A percentile compares a stretch with the other conserved stretches of the same genome.
Evolutionary conservation across 2,329 filamentous ascomycete genomes (phyloP).

Genomic region (Trichothecium roseum): DNA sequence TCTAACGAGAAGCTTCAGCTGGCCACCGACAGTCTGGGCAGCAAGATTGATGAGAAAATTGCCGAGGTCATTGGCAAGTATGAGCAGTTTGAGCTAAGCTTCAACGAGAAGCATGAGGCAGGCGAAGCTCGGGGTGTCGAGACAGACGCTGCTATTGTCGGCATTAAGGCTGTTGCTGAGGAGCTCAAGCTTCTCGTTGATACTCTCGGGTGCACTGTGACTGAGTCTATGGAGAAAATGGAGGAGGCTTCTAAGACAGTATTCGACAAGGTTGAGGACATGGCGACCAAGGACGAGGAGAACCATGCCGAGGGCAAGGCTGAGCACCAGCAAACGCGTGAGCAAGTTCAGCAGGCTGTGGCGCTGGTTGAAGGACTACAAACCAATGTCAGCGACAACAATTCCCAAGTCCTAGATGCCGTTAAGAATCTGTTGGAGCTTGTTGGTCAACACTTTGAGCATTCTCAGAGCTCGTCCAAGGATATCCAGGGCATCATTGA

Average conservation of each 20-base stretch:
- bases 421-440: constrained; percentile 78
- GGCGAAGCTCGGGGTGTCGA: constrained; percentile 64
- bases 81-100: constrained; percentile 67
- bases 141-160: constrained; percentile 62
- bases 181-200: constrained; percentile 82
- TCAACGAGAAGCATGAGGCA: constrained; percentile 64
- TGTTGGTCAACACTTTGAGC: constrained; percentile 80
- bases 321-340: constrained; percentile 74
- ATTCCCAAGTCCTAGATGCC: constrained; percentile 79
- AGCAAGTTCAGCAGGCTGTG: constrained; percentile 67
- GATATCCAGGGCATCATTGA: constrained; percentile 51
- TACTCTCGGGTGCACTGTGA: constrained; percentile 69
- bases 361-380: constrained; percentile 66
- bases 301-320: constrained; percentile 61
- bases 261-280: constrained; percentile 71
- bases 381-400: constrained; percentile 67
- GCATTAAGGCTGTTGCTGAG: constrained; percentile 71
- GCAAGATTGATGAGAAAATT: constrained; percentile 55
- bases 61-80: constrained; percentile 76
- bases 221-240: constrained; percentile 77
- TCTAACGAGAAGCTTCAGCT: constrained; percentile 66
- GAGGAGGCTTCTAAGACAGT: constrained; percentile 80
- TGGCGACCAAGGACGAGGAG: constrained; percentile 66
- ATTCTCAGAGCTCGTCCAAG: constrained; percentile 58
- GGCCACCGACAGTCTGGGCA: constrained; percentile 40